Evolutionary conservation across 805 yeast genomes (phyloP).

Genomic region (Spathaspora gorwiae): DNA sequence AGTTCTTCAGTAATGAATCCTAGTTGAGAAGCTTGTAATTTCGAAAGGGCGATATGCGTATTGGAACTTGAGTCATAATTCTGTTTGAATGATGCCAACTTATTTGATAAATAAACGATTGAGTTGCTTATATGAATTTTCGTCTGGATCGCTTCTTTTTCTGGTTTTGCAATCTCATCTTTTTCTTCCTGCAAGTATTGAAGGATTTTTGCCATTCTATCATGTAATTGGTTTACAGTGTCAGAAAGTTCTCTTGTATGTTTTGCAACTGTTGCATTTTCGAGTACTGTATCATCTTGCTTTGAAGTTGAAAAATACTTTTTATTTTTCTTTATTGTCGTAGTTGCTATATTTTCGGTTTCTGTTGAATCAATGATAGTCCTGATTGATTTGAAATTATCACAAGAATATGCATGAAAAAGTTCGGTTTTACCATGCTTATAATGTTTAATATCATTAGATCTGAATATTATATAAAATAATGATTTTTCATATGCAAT

Average conservation of each 20-base stretch:
- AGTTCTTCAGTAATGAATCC: constrained; percentile 28
- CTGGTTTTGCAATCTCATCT: constrained; percentile 4
- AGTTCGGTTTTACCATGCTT: not conserved
- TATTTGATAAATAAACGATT: constrained; percentile 25
- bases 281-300: constrained; percentile 2
- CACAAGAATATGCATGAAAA: constrained; percentile 1
- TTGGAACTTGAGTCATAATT: not conserved
- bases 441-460: not conserved
- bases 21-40: constrained; percentile 23
- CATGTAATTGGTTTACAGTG: constrained; percentile 17
- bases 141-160: not conserved
- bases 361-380: constrained; percentile 21
- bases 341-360: constrained; percentile 29
- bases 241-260: constrained; percentile 3
- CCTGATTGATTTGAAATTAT: constrained; percentile 4
- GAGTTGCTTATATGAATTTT: constrained; percentile 17
- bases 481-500: not conserved
- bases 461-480: constrained; percentile 3
- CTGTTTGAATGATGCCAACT: constrained; percentile 12
- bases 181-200: constrained; percentile 12
- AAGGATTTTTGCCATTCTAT: constrained; percentile 19
- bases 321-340: constrained; percentile 25
- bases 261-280: not conserved
- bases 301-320: constrained; percentile 14
- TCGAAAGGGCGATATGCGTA: constrained; percentile 3